Evolutionary conservation across 768 basidiomycete species (phyloP).

Genomic region (Mrakia frigida): DNA sequence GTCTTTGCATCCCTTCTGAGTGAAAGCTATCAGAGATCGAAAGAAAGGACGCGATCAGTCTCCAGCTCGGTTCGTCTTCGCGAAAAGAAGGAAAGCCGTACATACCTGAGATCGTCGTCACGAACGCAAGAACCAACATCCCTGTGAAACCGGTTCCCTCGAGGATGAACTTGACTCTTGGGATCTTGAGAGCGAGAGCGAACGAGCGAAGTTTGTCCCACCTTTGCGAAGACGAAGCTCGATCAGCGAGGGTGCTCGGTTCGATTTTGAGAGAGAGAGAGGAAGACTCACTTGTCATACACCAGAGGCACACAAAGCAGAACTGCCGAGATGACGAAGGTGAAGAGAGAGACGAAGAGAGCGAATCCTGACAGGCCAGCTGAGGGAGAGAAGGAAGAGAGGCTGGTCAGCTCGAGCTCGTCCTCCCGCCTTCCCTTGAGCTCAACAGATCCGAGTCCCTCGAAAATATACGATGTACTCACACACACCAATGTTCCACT

Average conservation of each 20-base stretch:
- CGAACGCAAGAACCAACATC: slow-evolving; percentile 72
- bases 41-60: neutral
- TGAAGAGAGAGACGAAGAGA: slow-evolving; percentile 67
- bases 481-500: slow-evolving; percentile 82
- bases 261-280: neutral
- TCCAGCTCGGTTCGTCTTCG: slow-evolving; percentile 33
- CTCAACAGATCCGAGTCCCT: too few species aligned
- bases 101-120: slow-evolving; percentile 45
- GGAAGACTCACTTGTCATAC: slow-evolving; percentile 40
- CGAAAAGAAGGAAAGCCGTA: slow-evolving; percentile 17
- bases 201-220: slow-evolving; percentile 73
- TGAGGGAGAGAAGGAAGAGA: slow-evolving; percentile 41
- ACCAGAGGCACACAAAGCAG: slow-evolving; percentile 59
- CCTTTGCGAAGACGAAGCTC: slow-evolving; percentile 52
- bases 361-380: slow-evolving; percentile 84
- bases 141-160: slow-evolving; percentile 62
- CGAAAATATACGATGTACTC: too few species aligned
- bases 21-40: slow-evolving; percentile 55
- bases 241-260: neutral
- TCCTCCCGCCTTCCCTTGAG: neutral
- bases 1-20: slow-evolving; percentile 83
- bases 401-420: slow-evolving; percentile 5
- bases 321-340: slow-evolving; percentile 68
- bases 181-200: slow-evolving; percentile 73
- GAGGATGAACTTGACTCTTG: slow-evolving; percentile 78